Base-by-base conservation (phyloP, 2,329 filamentous ascomycete genomes). In the Penicillium occitanis region DNA sequence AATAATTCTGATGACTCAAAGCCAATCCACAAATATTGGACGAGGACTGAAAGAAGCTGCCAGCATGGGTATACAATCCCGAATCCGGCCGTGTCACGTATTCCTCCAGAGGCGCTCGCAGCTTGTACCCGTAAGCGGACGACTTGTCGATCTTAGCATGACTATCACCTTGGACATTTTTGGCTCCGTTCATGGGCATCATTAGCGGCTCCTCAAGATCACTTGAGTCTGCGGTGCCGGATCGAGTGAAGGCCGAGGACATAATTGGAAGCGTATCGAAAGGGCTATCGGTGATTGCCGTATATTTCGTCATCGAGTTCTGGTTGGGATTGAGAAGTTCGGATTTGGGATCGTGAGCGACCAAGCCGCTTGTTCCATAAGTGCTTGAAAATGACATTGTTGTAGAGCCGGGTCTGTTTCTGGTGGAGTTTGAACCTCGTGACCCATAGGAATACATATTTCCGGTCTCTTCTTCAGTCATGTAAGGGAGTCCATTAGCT, bases 261-360 rank as follows among this genome's bases (percentile, higher is more conserved):
- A 33, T 40, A 28, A 58, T 25, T 19, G 64, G 60, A 25, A 51
- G 6, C 2, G 22, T 11, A 35, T 22, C 17, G 17, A 60, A 53
- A 22, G 33, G 6, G n/a, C 17, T 19, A 58, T 58, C 30, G 4
- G 61, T 57, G 19, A 55, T 44, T 33, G 33, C 48, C 25, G 61
- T 35, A 37, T 58, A 64, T 64, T 19, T 48, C 51, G 35, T 46
- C 40, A 46, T 65, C 14, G 35, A 48, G 40, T 46, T 50, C 19
- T 64, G 62, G 10, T 14, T 13, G 19, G 63, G 10, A 40, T 4
- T 64, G 11, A 35, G 2, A 28, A 46, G 4, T 25, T 37, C 53
- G 7, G 53, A 25, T 60, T 55, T 55, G 33, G 30, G 22, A 10
- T 57, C 37, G 17, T 22, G 14, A 60, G 35, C n/a, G 10, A 33